Evolutionary conservation across 352 stramenopile species (phyloP).

Genomic region (Phytophthora syringae): DNA sequence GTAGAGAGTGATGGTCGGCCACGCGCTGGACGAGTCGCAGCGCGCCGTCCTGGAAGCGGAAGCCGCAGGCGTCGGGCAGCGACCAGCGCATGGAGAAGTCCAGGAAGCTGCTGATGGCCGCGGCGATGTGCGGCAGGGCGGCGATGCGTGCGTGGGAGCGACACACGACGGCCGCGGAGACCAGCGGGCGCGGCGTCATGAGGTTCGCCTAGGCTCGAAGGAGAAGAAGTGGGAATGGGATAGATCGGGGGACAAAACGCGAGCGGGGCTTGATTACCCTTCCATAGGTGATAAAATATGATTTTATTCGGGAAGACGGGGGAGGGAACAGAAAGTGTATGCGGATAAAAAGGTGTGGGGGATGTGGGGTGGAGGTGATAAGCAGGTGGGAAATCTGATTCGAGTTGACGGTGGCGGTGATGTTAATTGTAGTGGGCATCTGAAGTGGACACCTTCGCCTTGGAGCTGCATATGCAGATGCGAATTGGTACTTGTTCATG

Average conservation of each 20-base stretch:
- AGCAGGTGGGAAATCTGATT: too few species aligned
- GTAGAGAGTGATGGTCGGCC: slow-evolving; percentile 6
- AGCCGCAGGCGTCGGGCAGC: slow-evolving; percentile 32
- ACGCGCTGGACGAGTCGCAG: slow-evolving; percentile 37
- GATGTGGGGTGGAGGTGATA: too few species aligned
- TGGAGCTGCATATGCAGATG: too few species aligned
- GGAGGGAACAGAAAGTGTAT: too few species aligned
- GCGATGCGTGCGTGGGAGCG: slow-evolving; percentile 26
- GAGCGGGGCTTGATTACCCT: not conserved
- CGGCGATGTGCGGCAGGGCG: slow-evolving; percentile 35
- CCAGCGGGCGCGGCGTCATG: slow-evolving; percentile 18
- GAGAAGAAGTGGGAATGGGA: slow-evolving; percentile 31
- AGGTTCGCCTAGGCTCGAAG: not conserved
- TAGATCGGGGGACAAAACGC: not conserved
- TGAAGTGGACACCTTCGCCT: too few species aligned
- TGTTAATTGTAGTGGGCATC: too few species aligned
- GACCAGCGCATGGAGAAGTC: slow-evolving; percentile 36
- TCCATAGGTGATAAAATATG: slow-evolving; percentile 1
- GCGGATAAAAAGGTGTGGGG: too few species aligned
- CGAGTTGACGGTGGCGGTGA: too few species aligned
- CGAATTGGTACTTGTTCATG: too few species aligned
- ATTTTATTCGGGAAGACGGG: not conserved
- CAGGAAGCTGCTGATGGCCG: slow-evolving; percentile 40
- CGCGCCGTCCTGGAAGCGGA: slow-evolving; percentile 15
- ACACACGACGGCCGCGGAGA: slow-evolving; percentile 22